Percentiles rank a stretch among this genome's conserved stretches.
phyloP scores from a whole-genome alignment of 2,329 filamentous ascomycete species.

The Calonectria honghensis region DNA sequence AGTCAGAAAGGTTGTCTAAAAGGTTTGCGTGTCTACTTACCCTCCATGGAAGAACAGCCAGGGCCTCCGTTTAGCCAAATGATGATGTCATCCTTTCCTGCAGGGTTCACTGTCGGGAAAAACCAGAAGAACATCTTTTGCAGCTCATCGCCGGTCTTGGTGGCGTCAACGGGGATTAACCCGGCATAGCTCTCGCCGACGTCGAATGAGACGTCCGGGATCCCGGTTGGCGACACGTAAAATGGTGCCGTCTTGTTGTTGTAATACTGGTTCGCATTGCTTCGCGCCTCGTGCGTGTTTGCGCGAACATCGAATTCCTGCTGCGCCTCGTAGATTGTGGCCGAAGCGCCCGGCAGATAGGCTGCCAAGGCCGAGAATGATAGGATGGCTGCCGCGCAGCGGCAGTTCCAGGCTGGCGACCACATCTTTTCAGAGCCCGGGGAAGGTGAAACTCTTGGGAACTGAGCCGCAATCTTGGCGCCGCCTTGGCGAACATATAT shows the following conservation, averaged over 20 bases:
- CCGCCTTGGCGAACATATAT: slow-evolving; percentile 11
- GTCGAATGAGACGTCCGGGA: slow-evolving; percentile 30
- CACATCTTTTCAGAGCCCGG: background rate
- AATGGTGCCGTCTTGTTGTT: slow-evolving; percentile 29
- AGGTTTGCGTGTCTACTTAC: background rate
- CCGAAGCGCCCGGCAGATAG: background rate
- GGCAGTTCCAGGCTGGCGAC: slow-evolving; percentile 5
- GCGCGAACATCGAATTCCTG: background rate
- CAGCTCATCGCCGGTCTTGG: slow-evolving; percentile 36
- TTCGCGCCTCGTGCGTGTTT: background rate
- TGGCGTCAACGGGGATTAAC: slow-evolving; percentile 33
- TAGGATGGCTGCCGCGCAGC: slow-evolving; percentile 5
- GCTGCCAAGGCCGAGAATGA: background rate
- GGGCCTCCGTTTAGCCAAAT: slow-evolving; percentile 52
- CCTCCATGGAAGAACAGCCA: slow-evolving; percentile 36
- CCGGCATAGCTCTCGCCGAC: slow-evolving; percentile 42
- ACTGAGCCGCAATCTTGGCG: background rate
- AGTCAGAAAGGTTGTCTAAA: background rate
- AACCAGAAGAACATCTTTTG: slow-evolving; percentile 52
- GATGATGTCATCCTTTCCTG: slow-evolving; percentile 49
- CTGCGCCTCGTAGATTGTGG: background rate
- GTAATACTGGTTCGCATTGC: slow-evolving; percentile 28
- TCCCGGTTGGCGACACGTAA: slow-evolving; percentile 29
- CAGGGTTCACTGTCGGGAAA: slow-evolving; percentile 49
- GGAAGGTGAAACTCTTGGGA: background rate